phyloP scores from a whole-genome alignment of 768 basidiomycete genomes.

The Daedalea quercina region DNA sequence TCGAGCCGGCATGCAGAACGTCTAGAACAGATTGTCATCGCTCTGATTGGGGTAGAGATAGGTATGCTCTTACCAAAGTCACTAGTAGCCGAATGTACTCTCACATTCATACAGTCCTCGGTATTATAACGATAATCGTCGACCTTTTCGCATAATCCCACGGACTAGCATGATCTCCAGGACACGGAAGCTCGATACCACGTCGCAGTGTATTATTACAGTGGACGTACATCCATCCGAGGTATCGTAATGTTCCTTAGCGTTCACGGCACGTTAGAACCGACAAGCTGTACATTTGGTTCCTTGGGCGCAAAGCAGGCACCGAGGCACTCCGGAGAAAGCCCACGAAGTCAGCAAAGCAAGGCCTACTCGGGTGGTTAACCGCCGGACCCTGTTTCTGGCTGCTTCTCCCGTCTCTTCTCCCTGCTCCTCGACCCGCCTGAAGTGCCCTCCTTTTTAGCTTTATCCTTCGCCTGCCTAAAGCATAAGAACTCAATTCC shows the following conservation, averaged over 20 bases:
- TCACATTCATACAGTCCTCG: slow-evolving; percentile 55
- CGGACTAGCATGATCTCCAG: not conserved
- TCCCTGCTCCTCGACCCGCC: slow-evolving; percentile 2
- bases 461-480: slow-evolving; percentile 54
- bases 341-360: not conserved
- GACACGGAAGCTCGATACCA: not conserved
- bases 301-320: not conserved
- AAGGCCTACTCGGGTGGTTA: not conserved
- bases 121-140: slow-evolving; percentile 86
- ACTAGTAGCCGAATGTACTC: not conserved
- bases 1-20: slow-evolving; percentile 87
- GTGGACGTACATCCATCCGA: too few relatives aligned
- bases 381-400: not conserved
- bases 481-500: slow-evolving; percentile 96
- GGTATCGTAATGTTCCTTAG: not conserved
- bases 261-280: too few relatives aligned
- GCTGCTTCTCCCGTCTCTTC: slow-evolving; percentile 5
- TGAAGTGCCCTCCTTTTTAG: slow-evolving; percentile 13
- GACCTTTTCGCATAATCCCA: slow-evolving; percentile 44
- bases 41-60: slow-evolving; percentile 84
- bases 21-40: slow-evolving; percentile 89
- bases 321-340: not conserved
- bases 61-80: slow-evolving; percentile 32
- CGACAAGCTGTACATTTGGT: too few relatives aligned
- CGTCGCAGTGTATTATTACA: too few relatives aligned